These are phyloP conservation scores for Candida sp. DNA, from an alignment of 1,139 yeast species.

Conservation along the genomic window DNA sequence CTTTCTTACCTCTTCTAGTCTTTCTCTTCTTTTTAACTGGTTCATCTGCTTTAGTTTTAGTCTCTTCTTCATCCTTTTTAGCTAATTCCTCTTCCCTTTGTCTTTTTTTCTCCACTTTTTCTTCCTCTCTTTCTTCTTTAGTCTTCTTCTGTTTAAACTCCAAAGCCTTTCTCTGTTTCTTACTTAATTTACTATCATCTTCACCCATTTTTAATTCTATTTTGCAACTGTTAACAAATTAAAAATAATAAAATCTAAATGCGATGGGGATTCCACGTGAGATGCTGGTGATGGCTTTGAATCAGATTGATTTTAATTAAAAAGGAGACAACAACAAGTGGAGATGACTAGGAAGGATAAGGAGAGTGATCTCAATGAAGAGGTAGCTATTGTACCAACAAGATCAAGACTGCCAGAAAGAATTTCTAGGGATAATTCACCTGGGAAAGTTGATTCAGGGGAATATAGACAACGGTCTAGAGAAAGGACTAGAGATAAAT, in stretches of 20 bases:
- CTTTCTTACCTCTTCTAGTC: constrained; percentile 76
- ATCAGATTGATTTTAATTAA: not conserved
- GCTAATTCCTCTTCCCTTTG: constrained; percentile 16
- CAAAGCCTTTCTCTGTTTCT: constrained; percentile 77
- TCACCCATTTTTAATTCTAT: constrained; percentile 18
- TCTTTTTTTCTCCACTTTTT: constrained; percentile 13
- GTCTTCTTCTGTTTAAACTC: constrained; percentile 56
- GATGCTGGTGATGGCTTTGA: not conserved
- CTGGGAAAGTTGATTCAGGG: not conserved
- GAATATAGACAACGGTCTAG: constrained; percentile 10
- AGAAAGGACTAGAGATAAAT: constrained; percentile 10
- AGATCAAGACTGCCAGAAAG: constrained; percentile 21
- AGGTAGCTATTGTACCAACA: constrained; percentile 3
- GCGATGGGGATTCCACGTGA: not conserved
- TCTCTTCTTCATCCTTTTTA: constrained; percentile 10
- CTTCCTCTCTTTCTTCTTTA: constrained; percentile 17
- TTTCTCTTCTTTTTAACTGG: constrained; percentile 62
- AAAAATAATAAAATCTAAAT: not conserved
- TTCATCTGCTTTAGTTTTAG: constrained; percentile 12
- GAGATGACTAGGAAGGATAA: constrained; percentile 7
- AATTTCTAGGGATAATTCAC: not conserved
- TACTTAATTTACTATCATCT: constrained; percentile 45
- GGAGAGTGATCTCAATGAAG: too few species aligned
- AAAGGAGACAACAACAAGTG: not conserved
- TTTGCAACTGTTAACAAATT: not conserved